These are phyloP conservation scores for Aspergillus egyptiacus DNA, from an alignment of 495 filamentous ascomycete species.

Conservation along the genomic window DNA sequence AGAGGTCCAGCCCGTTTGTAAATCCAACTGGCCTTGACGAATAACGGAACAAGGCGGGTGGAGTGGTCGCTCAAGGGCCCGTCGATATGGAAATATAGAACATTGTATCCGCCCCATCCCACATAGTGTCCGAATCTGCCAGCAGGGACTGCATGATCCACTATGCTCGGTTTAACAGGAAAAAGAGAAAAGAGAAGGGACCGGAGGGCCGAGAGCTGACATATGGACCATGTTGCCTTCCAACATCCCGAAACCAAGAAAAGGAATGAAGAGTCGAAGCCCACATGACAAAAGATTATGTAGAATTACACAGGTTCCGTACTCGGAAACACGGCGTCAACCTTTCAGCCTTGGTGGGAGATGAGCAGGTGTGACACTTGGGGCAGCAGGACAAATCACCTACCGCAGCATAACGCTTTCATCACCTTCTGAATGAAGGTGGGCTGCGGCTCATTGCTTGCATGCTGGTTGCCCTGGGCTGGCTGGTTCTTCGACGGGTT, in stretches of 20 bases:
- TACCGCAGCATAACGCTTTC: slow-evolving; percentile 79
- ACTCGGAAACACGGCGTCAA: slow-evolving; percentile 12
- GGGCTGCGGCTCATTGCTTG: slow-evolving; percentile 43
- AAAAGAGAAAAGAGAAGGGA: slow-evolving; percentile 14
- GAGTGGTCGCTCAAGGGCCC: slow-evolving; percentile 10
- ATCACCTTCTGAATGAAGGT: slow-evolving; percentile 61
- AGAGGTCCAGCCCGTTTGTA: slow-evolving; percentile 15
- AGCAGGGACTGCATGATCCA: slow-evolving; percentile 17
- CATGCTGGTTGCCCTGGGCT: slow-evolving; percentile 34
- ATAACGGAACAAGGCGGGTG: slow-evolving; percentile 7
- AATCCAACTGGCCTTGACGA: slow-evolving; percentile 12
- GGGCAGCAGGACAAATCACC: slow-evolving; percentile 30
- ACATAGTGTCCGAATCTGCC: slow-evolving; percentile 19
- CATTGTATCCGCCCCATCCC: slow-evolving; percentile 17
- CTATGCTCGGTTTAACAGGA: slow-evolving; percentile 13
- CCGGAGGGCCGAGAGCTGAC: slow-evolving; percentile 18
- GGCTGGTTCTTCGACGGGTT: slow-evolving; percentile 52
- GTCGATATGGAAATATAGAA: slow-evolving; percentile 22
- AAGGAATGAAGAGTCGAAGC: slow-evolving; percentile 27
- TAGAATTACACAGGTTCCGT: slow-evolving; percentile 22
- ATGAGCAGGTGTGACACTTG: slow-evolving; percentile 24
- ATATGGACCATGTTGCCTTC: slow-evolving; percentile 24
- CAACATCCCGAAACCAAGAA: slow-evolving; percentile 18
- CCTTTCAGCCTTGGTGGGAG: slow-evolving; percentile 29
- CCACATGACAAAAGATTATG: slow-evolving; percentile 21